A percentile compares a stretch with the other conserved stretches of the same genome.
Evolutionary conservation across 176 grass and related monocot genomes (phyloP).

Genomic region (Oryza rufipogon): DNA sequence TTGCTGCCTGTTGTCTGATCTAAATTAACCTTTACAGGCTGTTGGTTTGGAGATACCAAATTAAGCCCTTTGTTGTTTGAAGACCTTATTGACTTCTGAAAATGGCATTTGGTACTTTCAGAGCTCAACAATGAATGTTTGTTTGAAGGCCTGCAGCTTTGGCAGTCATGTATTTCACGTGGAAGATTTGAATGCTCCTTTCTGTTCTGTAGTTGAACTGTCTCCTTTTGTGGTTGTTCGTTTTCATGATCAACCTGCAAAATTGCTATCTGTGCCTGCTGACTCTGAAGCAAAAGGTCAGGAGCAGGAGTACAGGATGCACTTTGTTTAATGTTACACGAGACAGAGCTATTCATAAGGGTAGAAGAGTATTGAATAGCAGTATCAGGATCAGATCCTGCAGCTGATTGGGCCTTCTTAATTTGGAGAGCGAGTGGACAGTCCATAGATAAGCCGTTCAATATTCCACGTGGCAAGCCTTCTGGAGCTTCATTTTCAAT

Average conservation of each 20-base stretch:
- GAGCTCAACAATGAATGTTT: conserved; percentile 26
- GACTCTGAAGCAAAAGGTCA: conserved; percentile 30
- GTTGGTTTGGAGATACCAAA: conserved; percentile 16
- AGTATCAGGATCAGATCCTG: conserved; percentile 25
- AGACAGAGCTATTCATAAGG: not conserved
- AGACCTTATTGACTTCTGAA: not conserved
- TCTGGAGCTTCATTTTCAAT: conserved; percentile 31
- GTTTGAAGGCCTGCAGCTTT: conserved; percentile 8
- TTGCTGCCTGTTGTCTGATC: conserved; percentile 10
- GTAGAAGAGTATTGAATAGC: not conserved
- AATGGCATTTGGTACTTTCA: conserved; percentile 9
- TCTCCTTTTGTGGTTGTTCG: not conserved
- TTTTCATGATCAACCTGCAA: conserved; percentile 24
- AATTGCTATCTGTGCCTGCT: not conserved
- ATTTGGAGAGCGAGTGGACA: conserved; percentile 27
- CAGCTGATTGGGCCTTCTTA: conserved; percentile 19
- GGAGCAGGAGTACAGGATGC: conserved; percentile 26
- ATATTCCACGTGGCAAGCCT: not conserved
- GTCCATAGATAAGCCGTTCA: not conserved
- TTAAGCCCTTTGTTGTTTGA: conserved; percentile 24
- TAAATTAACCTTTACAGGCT: not conserved
- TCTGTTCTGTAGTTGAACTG: conserved; percentile 35
- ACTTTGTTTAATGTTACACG: conserved; percentile 25
- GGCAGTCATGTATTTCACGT: not conserved
- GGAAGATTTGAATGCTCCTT: conserved; percentile 28